These are phyloP conservation scores for Lactifluus subvellereus DNA, from an alignment of 768 basidiomycete genomes.

Conservation along the genomic window DNA sequence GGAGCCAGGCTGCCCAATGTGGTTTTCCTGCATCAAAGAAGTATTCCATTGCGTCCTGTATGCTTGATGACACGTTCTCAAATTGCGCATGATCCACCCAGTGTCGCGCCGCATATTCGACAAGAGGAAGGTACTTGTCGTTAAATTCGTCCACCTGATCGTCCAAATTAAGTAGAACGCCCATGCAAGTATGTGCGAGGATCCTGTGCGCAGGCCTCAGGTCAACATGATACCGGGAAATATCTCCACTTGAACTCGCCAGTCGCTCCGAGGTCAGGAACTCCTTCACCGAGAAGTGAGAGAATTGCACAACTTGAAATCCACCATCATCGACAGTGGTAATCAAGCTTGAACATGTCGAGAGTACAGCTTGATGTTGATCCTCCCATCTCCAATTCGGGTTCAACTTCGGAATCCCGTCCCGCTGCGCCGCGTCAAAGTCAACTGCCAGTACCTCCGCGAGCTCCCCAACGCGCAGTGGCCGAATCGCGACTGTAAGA, in stretches of 20 bases:
- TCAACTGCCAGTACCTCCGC: constrained; percentile 11
- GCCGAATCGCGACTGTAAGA: background rate
- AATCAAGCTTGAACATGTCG: constrained; percentile 11
- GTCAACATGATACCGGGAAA: background rate
- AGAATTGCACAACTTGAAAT: constrained; percentile 7
- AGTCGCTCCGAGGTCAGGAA: constrained; percentile 3
- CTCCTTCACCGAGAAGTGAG: constrained; percentile 12
- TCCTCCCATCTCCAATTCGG: constrained; percentile 1
- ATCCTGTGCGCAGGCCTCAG: background rate
- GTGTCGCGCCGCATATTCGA: background rate
- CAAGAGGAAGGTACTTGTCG: background rate
- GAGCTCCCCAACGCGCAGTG: background rate
- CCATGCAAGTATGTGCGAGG: constrained; percentile 4
- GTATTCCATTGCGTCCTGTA: background rate
- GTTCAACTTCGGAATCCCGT: background rate
- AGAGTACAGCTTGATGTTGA: background rate
- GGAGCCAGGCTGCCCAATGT: constrained; percentile 1
- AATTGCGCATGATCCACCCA: constrained; percentile 4
- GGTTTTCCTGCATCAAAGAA: background rate
- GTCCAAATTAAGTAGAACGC: constrained; percentile 1
- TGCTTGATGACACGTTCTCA: background rate
- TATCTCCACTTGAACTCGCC: background rate
- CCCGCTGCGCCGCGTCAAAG: background rate
- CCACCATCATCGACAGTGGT: background rate
- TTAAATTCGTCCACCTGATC: background rate